Evolutionary conservation across 352 stramenopile species (phyloP), one percentile per base, ranked within the genome.

Genomic region (Pythium guiyangense): DNA sequence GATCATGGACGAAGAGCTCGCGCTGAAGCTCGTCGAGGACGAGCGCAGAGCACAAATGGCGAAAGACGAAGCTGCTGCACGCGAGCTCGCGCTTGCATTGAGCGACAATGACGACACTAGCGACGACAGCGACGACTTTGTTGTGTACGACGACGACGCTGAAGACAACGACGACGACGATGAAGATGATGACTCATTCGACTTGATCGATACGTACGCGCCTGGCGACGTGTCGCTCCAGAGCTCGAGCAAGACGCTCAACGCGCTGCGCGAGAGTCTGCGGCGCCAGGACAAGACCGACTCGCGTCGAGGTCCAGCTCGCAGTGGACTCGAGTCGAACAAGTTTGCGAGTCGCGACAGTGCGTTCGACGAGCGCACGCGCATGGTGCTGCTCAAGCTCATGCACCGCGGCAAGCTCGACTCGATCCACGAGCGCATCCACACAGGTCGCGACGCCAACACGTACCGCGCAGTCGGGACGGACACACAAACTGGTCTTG

Each of bases 1-100:
- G 51, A 84, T 88, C 59, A 77, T 86, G 67, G 77, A 88, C 61
- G 77, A 84, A 56, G 73, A 84, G 53, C 56, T 88, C 31, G 74
- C 75, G 3, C 54, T 58, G 17, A 65, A 82, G 54, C 55, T 86
- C 40, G 57, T 75, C 6, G 61, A 79, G 35, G 45, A 66, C 31
- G 70, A 79, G 29, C 44, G 68, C 25, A 44, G 57, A 22, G 58
- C 20, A 53, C 49, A 31, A 2, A 47, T 57, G 12, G 46, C 58
- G 4, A 6, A 52, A 12, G 51, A 65, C 26, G 61, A 73, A 17
- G 29, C 40, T 9, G 27, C 37, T 8, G 29, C 51, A 2, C 39
- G 40, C n/a, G 54, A 37, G 27, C 49, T 53, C 49, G 43, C 31
- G 27, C 26, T 34, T 11, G 17, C 10, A 47, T 10, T 49, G 27